Evolutionary conservation across 306 rosid genomes (phyloP).

Genomic region (Vigna trinervia): DNA sequence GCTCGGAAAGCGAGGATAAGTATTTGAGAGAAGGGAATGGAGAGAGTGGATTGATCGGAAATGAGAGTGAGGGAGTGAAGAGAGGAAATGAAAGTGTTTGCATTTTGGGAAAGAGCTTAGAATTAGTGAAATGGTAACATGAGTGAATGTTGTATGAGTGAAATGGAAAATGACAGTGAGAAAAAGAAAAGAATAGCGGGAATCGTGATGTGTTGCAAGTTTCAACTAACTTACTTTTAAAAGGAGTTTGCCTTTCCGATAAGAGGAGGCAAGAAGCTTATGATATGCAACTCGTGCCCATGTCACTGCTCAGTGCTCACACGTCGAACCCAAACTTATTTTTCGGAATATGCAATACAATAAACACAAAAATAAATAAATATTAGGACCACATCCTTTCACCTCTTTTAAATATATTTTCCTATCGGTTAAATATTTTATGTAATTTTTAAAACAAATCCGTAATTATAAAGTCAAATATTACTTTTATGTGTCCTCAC

Average conservation of each 20-base stretch:
- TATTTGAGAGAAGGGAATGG: constrained; percentile 36
- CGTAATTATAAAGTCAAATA: too few relatives aligned
- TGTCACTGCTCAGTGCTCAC: neutral
- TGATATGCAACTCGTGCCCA: neutral
- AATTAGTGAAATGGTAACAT: neutral
- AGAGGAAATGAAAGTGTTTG: constrained; percentile 48
- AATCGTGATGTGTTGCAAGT: constrained; percentile 6
- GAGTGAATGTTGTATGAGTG: neutral
- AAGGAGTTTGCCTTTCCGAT: constrained; percentile 7
- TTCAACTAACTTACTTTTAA: constrained; percentile 21
- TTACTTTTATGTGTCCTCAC: too few relatives aligned
- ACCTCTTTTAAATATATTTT: too few relatives aligned
- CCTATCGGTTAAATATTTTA: too few relatives aligned
- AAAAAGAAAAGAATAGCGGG: constrained; percentile 31
- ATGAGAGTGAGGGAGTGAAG: constrained; percentile 30
- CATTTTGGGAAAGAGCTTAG: constrained; percentile 45
- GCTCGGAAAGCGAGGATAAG: constrained; percentile 26
- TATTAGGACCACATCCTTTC: too few relatives aligned
- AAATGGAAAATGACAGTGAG: neutral
- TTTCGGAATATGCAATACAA: neutral
- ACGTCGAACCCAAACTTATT: neutral
- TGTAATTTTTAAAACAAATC: too few relatives aligned
- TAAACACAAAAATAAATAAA: too few relatives aligned
- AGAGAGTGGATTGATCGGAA: constrained; percentile 11
- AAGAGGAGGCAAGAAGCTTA: neutral